Percentiles rank a stretch among this genome's conserved stretches.
Conservation (phyloP, 1,284 basidiomycete species). For the Trichosporon inkin region DNA sequence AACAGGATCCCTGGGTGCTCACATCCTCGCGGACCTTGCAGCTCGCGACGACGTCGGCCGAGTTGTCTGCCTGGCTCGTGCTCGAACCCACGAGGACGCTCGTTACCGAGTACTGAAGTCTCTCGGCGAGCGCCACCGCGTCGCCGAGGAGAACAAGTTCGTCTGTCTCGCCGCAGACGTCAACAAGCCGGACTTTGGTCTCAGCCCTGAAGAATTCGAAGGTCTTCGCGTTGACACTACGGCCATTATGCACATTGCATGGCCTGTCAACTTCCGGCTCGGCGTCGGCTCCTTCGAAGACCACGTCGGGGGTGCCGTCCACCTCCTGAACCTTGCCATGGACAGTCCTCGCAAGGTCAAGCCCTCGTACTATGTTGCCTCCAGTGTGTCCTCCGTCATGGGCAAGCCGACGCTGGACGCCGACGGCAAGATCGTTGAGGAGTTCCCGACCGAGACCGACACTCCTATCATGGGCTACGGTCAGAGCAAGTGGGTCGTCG, state of each 20-base stretch:
- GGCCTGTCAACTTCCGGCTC: constrained; percentile 49
- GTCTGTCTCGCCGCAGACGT: constrained; percentile 54
- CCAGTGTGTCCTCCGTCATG: background rate
- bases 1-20: constrained; percentile 61
- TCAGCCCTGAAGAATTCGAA: constrained; percentile 49
- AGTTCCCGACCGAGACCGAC: constrained; percentile 32
- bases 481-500: constrained; percentile 60
- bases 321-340: constrained; percentile 58
- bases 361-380: constrained; percentile 21
- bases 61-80: constrained; percentile 57
- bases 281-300: constrained; percentile 55
- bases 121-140: constrained; percentile 32
- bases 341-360: constrained; percentile 47
- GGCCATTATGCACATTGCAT: constrained; percentile 55
- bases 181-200: constrained; percentile 51
- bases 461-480: constrained; percentile 57
- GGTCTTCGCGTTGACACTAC: constrained; percentile 50
- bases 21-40: constrained; percentile 56
- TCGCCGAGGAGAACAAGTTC: constrained; percentile 40
- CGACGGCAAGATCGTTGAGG: constrained; percentile 30
- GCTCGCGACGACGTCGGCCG: constrained; percentile 46
- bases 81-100: constrained; percentile 36
- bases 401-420: background rate
- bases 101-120: constrained; percentile 35
- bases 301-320: constrained; percentile 56